phyloP scores from a whole-genome alignment of 1,284 basidiomycete genomes.

The Microbotryum lychnidis-dioicae region DNA sequence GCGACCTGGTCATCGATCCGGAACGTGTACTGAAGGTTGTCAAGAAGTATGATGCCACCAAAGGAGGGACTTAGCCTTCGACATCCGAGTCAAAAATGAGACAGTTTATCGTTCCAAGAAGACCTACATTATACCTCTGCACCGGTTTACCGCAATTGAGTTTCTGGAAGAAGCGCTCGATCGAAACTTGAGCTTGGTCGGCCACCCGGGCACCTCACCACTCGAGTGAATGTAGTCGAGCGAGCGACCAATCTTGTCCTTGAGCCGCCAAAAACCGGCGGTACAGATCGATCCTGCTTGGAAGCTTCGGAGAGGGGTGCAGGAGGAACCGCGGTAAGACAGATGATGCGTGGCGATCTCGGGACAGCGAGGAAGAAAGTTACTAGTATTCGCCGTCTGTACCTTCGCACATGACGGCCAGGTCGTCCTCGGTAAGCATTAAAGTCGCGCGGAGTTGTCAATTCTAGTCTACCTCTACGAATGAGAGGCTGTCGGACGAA shows the following conservation, averaged over 20 bases:
- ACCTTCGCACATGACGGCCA: conserved; percentile 69
- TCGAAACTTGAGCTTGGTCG: conserved; percentile 57
- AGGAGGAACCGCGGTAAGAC: conserved; percentile 50
- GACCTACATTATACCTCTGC: conserved; percentile 54
- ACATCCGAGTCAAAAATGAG: not conserved
- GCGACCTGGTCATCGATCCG: conserved; percentile 55
- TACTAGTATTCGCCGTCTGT: conserved; percentile 60
- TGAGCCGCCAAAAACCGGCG: conserved; percentile 65
- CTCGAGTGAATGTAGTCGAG: conserved; percentile 63
- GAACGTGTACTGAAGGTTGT: conserved; percentile 17
- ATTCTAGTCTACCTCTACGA: not conserved
- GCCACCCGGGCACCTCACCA: conserved; percentile 61
- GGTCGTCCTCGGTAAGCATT: conserved; percentile 55
- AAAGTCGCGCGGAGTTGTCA: not conserved
- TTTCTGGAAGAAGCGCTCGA: conserved; percentile 59
- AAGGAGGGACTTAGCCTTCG: no score
- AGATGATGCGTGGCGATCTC: no score
- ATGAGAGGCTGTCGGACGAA: conserved; percentile 33
- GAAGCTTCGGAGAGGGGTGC: conserved; percentile 45
- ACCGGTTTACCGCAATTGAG: conserved; percentile 60
- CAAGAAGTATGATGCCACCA: no score
- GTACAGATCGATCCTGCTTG: conserved; percentile 62
- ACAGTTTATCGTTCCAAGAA: conserved; percentile 39
- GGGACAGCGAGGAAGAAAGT: conserved; percentile 54
- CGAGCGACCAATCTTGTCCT: conserved; percentile 64